Conservation (phyloP, 441 rosid species). For the Rhodomyrtus psidioides region DNA sequence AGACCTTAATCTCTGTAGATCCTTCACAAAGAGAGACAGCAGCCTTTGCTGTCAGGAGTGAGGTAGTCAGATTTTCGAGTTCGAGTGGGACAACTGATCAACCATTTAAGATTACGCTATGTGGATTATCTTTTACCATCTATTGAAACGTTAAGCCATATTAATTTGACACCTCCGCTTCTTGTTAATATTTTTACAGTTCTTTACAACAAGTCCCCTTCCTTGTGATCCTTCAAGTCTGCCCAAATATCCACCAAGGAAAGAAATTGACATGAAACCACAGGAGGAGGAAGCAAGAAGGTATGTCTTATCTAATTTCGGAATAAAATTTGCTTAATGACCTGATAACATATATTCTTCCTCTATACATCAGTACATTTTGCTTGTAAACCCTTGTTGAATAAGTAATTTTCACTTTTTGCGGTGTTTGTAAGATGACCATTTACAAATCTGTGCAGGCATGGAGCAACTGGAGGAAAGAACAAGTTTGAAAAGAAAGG, state of each 20-base stretch:
- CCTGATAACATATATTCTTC: not conserved
- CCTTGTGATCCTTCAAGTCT: conserved; percentile 74
- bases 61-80: conserved; percentile 36
- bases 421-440: not conserved
- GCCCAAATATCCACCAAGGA: conserved; percentile 90
- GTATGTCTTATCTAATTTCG: not conserved
- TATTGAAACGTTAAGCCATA: not conserved
- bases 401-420: not conserved
- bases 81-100: not conserved
- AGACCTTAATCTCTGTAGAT: conserved; percentile 71
- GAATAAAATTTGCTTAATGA: not conserved
- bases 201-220: conserved; percentile 54
- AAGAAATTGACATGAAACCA: conserved; percentile 75
- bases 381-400: not conserved
- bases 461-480: conserved; percentile 28
- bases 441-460: conserved; percentile 23
- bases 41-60: conserved; percentile 50
- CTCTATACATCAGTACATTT: not conserved
- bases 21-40: conserved; percentile 75
- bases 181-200: conserved; percentile 26
- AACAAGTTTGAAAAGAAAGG: conserved; percentile 29
- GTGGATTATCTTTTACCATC: not conserved
- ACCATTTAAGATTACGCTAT: not conserved
- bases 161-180: not conserved
- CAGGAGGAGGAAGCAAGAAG: conserved; percentile 45